Conservation (phyloP, 2,329 filamentous ascomycete species). For the Sphaerostilbella broomeana region DNA sequence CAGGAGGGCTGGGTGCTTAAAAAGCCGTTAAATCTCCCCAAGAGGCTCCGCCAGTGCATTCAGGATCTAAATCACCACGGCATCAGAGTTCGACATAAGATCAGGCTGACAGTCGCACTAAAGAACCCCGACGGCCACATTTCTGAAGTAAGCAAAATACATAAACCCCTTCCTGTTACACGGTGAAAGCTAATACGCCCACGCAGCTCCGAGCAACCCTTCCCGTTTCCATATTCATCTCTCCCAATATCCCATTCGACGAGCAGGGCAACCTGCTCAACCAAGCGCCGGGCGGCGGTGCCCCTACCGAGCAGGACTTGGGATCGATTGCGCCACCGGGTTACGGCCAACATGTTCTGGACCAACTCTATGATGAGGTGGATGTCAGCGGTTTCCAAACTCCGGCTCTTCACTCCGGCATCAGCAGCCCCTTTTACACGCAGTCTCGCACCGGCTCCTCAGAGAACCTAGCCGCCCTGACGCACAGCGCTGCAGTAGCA, state of each 20-base stretch:
- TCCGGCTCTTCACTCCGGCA: constrained; percentile 61
- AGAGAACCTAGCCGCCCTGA: constrained; percentile 64
- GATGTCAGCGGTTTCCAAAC: constrained; percentile 77
- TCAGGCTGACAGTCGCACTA: constrained; percentile 84
- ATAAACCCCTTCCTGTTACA: no score
- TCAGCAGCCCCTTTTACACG: constrained; percentile 71
- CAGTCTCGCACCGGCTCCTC: constrained; percentile 68
- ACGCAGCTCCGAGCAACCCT: constrained; percentile 74
- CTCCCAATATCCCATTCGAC: constrained; percentile 82
- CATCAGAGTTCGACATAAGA: constrained; percentile 88
- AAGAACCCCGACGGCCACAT: constrained; percentile 93
- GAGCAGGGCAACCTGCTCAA: constrained; percentile 75
- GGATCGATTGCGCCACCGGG: constrained; percentile 75
- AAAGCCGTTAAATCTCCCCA: constrained; percentile 65
- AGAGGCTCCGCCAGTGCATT: constrained; percentile 72
- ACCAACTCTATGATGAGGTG: constrained; percentile 84
- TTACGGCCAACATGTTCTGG: constrained; percentile 84
- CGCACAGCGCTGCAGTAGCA: constrained; percentile 26
- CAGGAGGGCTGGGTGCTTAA: constrained; percentile 59
- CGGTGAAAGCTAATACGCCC: constrained; percentile 9
- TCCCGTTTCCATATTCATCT: constrained; percentile 90
- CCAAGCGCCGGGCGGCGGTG: constrained; percentile 47
- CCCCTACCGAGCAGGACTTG: constrained; percentile 43
- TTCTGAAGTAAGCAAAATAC: constrained; percentile 78
- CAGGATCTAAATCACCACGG: constrained; percentile 85